Base-by-base conservation (phyloP, 2,329 filamentous ascomycete genomes). In the Calonectria pauciramosa region DNA sequence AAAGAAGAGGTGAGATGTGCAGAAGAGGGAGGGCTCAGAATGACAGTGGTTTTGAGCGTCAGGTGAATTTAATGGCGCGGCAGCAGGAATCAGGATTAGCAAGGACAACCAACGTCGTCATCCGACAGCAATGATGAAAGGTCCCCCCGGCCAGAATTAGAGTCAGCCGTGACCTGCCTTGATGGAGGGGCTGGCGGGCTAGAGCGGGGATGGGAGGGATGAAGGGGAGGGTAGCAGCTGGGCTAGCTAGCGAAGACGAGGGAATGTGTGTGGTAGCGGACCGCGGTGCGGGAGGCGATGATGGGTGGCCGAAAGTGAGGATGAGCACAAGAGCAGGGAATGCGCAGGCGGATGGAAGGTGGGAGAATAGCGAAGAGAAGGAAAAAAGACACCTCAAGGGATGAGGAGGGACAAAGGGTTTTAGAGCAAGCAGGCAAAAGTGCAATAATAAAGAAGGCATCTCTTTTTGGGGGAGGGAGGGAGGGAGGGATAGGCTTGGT, bases 81-180 rank as follows among this genome's bases (percentile, higher is more conserved):
- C 71, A 73, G 77, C 74, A 75, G 74, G 73, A 80, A 80, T 80
- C 79, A 80, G 78, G 77, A 72, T 74, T 66, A 72, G 74, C 68
- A 80, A 77, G 76, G 79, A 72, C 72, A 73, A 80, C 68, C 77
- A 81, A 81, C 79, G 79, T 81, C 79, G 79, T 81, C 79, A 81
- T 81, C 79, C 79, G 79, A 80, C 79, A 81, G 75, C 74, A 75
- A 80, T 68, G 74, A 75, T 79, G 74, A 78, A 77, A 80, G 78
- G 78, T 73, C 74, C 74, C 75, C 79, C 79, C 79, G 73, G 77
- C 74, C 78, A 80, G 41, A 64, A 72, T 78, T 79, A 77, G 78
- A 73, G 78, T 80, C 79, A 80, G 79, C 79, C 79, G 79, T 77
- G 77, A 79, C 76, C 56, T 60, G 56, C 56, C 79, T 75, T 77